Conservation (phyloP, 805 yeast genomes). For the Lachancea meyersii region DNA sequence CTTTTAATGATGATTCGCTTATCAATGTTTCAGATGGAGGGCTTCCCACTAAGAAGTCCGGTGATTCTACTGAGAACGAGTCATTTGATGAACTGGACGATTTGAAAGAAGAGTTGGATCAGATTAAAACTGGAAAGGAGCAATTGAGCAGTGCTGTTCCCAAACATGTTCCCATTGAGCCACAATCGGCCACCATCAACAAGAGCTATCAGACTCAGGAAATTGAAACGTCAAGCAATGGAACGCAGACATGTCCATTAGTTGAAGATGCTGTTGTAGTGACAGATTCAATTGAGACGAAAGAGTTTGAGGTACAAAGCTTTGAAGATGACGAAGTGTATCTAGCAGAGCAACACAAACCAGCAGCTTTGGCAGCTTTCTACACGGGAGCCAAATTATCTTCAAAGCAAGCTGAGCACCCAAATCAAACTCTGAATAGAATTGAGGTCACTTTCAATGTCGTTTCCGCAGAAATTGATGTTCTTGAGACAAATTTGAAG, state of each 20-base stretch:
- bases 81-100: conserved; percentile 23
- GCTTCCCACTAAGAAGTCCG: not conserved
- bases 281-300: conserved; percentile 14
- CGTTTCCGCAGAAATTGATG: conserved; percentile 32
- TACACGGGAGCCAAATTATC: conserved; percentile 20
- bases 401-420: conserved; percentile 11
- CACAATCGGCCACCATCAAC: not conserved
- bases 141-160: not conserved
- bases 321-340: conserved; percentile 34
- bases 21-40: conserved; percentile 1
- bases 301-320: conserved; percentile 18
- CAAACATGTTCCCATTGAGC: not conserved
- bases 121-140: not conserved
- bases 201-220: not conserved
- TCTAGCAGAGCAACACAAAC: conserved; percentile 22
- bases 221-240: conserved; percentile 1
- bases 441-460: conserved; percentile 25
- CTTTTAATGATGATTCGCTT: conserved; percentile 2
- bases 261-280: conserved; percentile 13
- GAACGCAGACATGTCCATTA: conserved; percentile 1
- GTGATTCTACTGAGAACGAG: conserved; percentile 12
- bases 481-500: conserved; percentile 28
- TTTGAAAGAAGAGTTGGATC: conserved; percentile 18
- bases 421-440: conserved; percentile 12
- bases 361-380: conserved; percentile 17